Evolutionary conservation across 2,329 filamentous ascomycete genomes (phyloP).

Genomic region (Fusarium sacchari): DNA sequence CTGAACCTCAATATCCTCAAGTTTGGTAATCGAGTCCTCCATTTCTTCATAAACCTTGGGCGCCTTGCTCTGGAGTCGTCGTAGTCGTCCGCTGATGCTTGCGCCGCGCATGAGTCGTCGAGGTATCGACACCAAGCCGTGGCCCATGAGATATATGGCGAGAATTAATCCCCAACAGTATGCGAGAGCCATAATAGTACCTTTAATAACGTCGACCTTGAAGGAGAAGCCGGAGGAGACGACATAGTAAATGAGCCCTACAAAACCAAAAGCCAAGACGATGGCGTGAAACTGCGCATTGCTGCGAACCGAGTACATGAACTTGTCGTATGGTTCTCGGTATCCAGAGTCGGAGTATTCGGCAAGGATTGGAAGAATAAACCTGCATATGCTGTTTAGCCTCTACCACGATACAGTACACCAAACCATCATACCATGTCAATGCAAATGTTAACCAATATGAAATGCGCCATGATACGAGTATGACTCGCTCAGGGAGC

Average conservation of each 20-base stretch:
- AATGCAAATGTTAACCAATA: constrained; percentile 98
- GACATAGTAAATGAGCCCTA: constrained; percentile 86
- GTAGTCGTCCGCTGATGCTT: constrained; percentile 77
- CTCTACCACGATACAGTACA: background rate
- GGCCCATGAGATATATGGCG: constrained; percentile 97
- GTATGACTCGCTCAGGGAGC: constrained; percentile 79
- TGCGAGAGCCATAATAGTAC: constrained; percentile 88
- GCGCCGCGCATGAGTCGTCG: constrained; percentile 82
- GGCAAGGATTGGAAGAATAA: constrained; percentile 90
- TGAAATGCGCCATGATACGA: constrained; percentile 92
- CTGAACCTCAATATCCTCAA: constrained; percentile 85
- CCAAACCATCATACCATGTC: constrained; percentile 75
- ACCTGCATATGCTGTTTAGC: constrained; percentile 60
- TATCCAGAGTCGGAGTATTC: constrained; percentile 97
- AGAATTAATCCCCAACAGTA: constrained; percentile 94
- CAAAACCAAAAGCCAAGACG: constrained; percentile 73
- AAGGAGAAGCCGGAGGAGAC: constrained; percentile 79
- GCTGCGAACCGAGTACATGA: constrained; percentile 84
- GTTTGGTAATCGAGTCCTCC: constrained; percentile 80
- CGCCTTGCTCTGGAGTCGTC: constrained; percentile 79
- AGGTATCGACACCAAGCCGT: constrained; percentile 92
- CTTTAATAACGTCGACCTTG: constrained; percentile 73
- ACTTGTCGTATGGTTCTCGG: constrained; percentile 81
- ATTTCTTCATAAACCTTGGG: constrained; percentile 87
- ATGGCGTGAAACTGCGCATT: constrained; percentile 92